Conservation (phyloP, 805 yeast genomes). For the Candida suzukii region DNA sequence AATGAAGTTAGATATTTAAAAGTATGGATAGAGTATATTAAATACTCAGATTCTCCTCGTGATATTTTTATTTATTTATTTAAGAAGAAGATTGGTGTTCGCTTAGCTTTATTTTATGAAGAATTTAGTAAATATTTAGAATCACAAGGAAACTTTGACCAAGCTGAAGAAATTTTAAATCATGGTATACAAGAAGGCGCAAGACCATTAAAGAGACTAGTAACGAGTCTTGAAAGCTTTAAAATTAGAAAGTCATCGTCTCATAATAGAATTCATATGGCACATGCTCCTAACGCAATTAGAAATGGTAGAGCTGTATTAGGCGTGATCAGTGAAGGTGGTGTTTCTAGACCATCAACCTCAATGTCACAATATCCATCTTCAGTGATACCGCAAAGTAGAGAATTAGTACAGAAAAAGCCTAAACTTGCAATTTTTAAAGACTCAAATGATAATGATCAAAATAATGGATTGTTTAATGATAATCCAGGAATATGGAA, state of each 20-base stretch:
- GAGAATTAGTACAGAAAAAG: slow-evolving; percentile 6
- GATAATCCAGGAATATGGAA: slow-evolving; percentile 32
- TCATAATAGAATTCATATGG: slow-evolving; percentile 3
- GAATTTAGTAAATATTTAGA: slow-evolving; percentile 66
- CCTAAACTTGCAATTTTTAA: slow-evolving; percentile 13
- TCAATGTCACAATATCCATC: neutral
- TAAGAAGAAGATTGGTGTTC: slow-evolving; percentile 62
- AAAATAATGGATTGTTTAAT: neutral
- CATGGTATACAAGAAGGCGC: slow-evolving; percentile 57
- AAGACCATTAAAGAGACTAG: slow-evolving; percentile 50
- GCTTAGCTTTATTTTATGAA: slow-evolving; percentile 68
- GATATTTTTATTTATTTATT: slow-evolving; percentile 68
- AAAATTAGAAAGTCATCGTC: slow-evolving; percentile 25
- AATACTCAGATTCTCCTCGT: slow-evolving; percentile 58
- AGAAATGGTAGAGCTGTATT: neutral
- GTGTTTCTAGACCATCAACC: neutral
- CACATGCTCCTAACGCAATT: slow-evolving; percentile 5
- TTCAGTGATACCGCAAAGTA: too few relatives aligned
- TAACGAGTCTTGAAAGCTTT: slow-evolving; percentile 38
- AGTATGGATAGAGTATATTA: slow-evolving; percentile 77
- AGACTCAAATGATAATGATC: slow-evolving; percentile 4
- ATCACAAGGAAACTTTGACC: slow-evolving; percentile 33
- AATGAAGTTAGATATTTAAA: slow-evolving; percentile 77
- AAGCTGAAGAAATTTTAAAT: slow-evolving; percentile 54
- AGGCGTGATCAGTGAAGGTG: neutral